Base-by-base conservation (phyloP, 2,329 filamentous ascomycete species). In the Coccinonectria pachysandricola region DNA sequence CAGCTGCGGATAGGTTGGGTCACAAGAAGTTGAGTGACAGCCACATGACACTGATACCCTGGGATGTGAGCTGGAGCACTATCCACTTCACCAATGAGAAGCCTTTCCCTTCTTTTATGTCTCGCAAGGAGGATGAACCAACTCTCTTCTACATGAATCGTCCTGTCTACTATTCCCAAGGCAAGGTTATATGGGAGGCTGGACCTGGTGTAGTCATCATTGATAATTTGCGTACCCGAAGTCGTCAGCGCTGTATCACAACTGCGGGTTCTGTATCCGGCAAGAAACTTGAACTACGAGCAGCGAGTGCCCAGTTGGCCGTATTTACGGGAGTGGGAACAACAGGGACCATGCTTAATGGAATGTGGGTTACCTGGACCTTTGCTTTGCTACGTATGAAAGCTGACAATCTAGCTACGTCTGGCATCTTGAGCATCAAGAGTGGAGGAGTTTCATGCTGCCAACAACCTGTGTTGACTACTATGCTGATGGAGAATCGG, bases 121-220 rank as follows among this genome's bases (percentile, higher is more conserved):
- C 17, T 10, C 12, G 2, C 18, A 25, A n/a, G 14, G 23, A 24
- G n/a, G 10, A 4, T 12, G 28, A 6, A 4, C 12, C 20, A 6
- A 4, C 20, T n/a, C 9, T 6, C 9, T 12, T 20, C 5, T 7
- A 22, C 4, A 25, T 32, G 3, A 10, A 18, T 5, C 27, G 23
- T 6, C 35, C 24, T 5, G 32, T 43, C 2, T 28, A 37, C 8
- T 53, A 50, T n/a, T 30, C 35, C 6, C 27, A 37, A 6, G 36
- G 37, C 5, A 40, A 46, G 25, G 21, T 53, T 8, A 46, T 37
- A 0, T 53, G 50, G 50, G 42, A 50, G 20, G 36, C 40, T 8
- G 8, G 23, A 9, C 18, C 27, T 17, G 20, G 31, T 4, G 15
- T 36, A 12, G 33, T 46, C 4, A 33, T 51, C 4, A 17, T 53